These are phyloP conservation scores for Mucor piriformis DNA, from an alignment of 371 early-diverging fungal species.

Conservation along the genomic window DNA sequence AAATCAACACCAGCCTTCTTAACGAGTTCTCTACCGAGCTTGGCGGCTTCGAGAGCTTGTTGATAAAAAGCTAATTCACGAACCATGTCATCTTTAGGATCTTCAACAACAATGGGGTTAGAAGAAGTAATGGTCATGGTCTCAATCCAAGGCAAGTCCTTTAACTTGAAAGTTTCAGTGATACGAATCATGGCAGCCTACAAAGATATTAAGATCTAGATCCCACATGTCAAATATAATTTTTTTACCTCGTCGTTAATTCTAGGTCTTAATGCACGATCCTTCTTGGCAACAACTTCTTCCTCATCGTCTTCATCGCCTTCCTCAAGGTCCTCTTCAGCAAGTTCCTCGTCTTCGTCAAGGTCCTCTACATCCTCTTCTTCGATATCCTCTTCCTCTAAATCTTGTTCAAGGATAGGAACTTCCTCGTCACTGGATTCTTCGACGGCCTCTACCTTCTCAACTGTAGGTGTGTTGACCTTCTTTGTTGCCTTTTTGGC, in stretches of 20 bases:
- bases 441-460: conserved; percentile 10
- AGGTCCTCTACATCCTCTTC: conserved; percentile 22
- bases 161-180: conserved; percentile 68
- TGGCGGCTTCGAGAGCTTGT: conserved; percentile 85
- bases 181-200: conserved; percentile 66
- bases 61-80: conserved; percentile 89
- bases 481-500: conserved; percentile 24
- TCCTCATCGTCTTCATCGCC: conserved; percentile 25
- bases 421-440: conserved; percentile 11
- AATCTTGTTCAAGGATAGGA: conserved; percentile 8
- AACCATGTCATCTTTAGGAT: conserved; percentile 83
- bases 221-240: not conserved
- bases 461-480: conserved; percentile 4
- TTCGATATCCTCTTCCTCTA: conserved; percentile 15
- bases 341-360: conserved; percentile 15
- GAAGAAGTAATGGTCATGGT: conserved; percentile 73
- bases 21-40: conserved; percentile 61
- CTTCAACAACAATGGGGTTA: conserved; percentile 59
- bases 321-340: conserved; percentile 19
- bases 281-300: conserved; percentile 17
- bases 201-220: not conserved
- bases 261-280: conserved; percentile 37
- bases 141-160: conserved; percentile 81
- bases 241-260: conserved; percentile 36
- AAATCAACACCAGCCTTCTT: conserved; percentile 73